phyloP scores from a whole-genome alignment of 2,329 filamentous ascomycete genomes.

The Fusarium metavorans region DNA sequence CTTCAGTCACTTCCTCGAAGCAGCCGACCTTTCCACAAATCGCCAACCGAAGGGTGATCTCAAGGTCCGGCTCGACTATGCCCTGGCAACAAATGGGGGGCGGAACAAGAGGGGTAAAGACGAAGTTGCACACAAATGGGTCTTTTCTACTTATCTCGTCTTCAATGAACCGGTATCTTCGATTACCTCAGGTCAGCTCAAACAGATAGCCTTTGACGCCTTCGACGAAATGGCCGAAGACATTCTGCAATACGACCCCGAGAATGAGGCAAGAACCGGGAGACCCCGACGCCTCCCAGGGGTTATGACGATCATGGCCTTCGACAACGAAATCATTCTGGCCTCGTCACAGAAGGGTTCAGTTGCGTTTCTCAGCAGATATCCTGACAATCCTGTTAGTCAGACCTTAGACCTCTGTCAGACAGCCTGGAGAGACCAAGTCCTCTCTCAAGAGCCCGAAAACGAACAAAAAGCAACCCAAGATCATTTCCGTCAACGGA shows the following conservation, averaged over 20 bases:
- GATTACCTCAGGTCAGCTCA: neutral
- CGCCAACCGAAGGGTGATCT: neutral
- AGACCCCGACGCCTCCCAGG: neutral
- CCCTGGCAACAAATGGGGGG: neutral
- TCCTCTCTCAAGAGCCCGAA: neutral
- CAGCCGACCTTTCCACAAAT: neutral
- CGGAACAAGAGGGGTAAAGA: fast-evolving
- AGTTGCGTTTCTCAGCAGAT: neutral
- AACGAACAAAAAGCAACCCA: neutral
- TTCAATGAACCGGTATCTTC: neutral
- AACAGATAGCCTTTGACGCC: neutral
- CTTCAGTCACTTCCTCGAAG: neutral
- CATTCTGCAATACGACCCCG: neutral
- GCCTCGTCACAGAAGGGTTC: slow-evolving; percentile 7
- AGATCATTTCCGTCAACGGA: neutral
- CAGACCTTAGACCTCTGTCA: neutral
- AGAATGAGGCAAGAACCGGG: fast-evolving
- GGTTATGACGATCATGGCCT: slow-evolving; percentile 5
- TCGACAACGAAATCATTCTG: slow-evolving; percentile 5
- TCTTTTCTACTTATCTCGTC: neutral
- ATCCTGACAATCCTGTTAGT: neutral
- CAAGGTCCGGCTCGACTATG: neutral
- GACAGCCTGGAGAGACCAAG: neutral
- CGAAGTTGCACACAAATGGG: neutral
- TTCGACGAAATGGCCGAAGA: neutral